Base-by-base conservation (phyloP, 1,284 basidiomycete genomes). In the Xanthoconium separans region DNA sequence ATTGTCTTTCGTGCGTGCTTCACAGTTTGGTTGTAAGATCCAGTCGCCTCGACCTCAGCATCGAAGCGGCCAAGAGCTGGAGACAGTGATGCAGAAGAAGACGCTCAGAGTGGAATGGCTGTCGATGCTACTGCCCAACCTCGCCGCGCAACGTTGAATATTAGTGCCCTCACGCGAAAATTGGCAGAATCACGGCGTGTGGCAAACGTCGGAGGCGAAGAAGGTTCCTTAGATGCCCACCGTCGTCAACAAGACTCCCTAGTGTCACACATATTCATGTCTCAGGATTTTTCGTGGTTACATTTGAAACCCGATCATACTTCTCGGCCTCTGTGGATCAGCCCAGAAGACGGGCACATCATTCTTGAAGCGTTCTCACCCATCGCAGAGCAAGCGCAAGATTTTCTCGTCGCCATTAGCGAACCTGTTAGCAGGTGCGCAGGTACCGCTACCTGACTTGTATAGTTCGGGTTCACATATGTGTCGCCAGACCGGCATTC, bases 341-440 rank as follows among this genome's bases (percentile, higher is more conserved):
- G 89, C 61, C 95, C 96, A 36, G 91, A 94, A 61, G 87, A 91
- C 63, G 92, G 93, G 0, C 90, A 95, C 65, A 97, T 98, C 66
- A 98, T 97, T 56, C 82, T 98, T 34, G 95, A 98, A 72, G 93
- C 93, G 0, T 98, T 98, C 70, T 94, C 93, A 30, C 92, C 96
- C 2, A 94, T 99, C 56, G 96, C 97, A 29, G 93, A 96, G 65
- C 95, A 98, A 73, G 97, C 97, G 4, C 96, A 99, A 73, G 97
- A 99, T 71, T 99, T 99, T 65, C 79, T 99, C 40, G 93, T 97
- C 53, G 96, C 97, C 47, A 98, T 99, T 50, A 94, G 95, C 64
- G 97, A 99, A 76, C 97, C 97, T 61, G 95, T 99, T 68, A 98
- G 95, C 78, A 89, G 97, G 93, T 95, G 73, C 73, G 89, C 73